Base-by-base conservation (phyloP, 2,329 filamentous ascomycete species). In the Pseudocercospora ulei region DNA sequence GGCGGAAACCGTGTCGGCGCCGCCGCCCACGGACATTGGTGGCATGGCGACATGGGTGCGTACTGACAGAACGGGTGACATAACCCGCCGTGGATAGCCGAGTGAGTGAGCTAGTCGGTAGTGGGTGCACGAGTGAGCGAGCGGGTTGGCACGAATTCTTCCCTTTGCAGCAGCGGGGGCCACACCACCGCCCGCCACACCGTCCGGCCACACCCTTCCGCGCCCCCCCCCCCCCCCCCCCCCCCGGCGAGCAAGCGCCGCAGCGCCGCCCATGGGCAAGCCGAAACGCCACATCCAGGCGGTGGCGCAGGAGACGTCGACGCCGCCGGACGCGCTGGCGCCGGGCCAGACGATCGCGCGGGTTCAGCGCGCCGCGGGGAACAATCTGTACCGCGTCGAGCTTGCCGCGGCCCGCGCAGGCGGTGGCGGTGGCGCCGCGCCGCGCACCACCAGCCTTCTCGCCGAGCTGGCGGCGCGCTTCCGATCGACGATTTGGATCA, bases 401-500 rank as follows among this genome's bases (percentile, higher is more conserved):
- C 67, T 87, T 18, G 77, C 87, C 14, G 70, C 71, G 52, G 72
- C 73, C 42, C 73, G 76, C 54, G 65, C 71, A 4, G 18, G 17
- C 9, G 30, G 23, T n/a, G 30, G 30, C 18, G 23, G 20, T 33
- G n/a, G n/a, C n/a, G n/a, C n/a, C n/a, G n/a, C n/a, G n/a, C n/a
- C n/a, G n/a, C n/a, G n/a, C n/a, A n/a, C n/a, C 11, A 31, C 7
- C 14, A 18, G 14, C 7, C 62, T 88, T 24, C 66, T 92, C 11
- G 79, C 86, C 13, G 86, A 95, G 67, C 75, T 98, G 12, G 80
- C 83, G 6, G 69, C 84, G 16, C 77, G 78, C 25, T 95, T 96
- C 59, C 82, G 88, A 45, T 90, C 84, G 49, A 90, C 84, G 2
- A 84, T 96, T 48, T 96, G 85, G 83, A 82, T 96, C 60, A 87